A percentile compares a stretch with the other conserved stretches of the same genome.
Evolutionary conservation across 805 yeast species (phyloP).

Genomic region (Saturnispora gosingensis): DNA sequence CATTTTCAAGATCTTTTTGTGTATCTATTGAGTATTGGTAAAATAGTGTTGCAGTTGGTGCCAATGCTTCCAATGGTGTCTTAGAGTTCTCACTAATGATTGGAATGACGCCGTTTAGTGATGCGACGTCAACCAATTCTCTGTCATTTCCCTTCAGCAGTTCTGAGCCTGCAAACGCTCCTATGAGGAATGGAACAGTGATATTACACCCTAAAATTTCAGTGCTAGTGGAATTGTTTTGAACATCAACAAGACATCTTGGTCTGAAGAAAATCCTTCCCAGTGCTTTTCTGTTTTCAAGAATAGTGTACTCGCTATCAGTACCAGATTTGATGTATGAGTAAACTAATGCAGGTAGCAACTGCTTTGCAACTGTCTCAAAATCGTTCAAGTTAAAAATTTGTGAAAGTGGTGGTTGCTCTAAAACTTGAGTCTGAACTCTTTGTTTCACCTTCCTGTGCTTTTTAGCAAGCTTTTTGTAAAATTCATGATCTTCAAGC

Average conservation of each 20-base stretch:
- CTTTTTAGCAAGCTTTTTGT: constrained; percentile 15
- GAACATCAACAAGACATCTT: constrained; percentile 65
- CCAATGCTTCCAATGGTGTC: constrained; percentile 69
- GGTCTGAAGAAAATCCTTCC: constrained; percentile 85
- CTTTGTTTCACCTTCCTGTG: background rate
- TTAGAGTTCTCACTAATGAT: constrained; percentile 85
- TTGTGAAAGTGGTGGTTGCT: constrained; percentile 51
- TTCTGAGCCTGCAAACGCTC: constrained; percentile 85
- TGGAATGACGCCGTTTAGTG: constrained; percentile 53
- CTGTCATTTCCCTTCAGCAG: constrained; percentile 87
- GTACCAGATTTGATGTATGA: constrained; percentile 82
- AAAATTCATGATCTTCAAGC: constrained; percentile 5
- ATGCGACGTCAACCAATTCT: constrained; percentile 63
- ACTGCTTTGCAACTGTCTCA: constrained; percentile 71
- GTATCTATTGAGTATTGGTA: constrained; percentile 65
- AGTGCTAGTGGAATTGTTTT: constrained; percentile 49
- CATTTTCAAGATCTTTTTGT: constrained; percentile 58
- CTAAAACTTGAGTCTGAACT: constrained; percentile 18
- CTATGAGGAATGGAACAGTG: constrained; percentile 72
- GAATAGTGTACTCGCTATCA: constrained; percentile 58
- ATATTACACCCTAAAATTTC: constrained; percentile 57
- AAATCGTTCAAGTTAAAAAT: constrained; percentile 74
- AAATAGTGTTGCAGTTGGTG: constrained; percentile 62
- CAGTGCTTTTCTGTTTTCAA: constrained; percentile 67
- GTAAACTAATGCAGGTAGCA: constrained; percentile 71